A percentile compares a stretch with the other conserved stretches of the same genome.
Evolutionary conservation across 768 basidiomycete species (phyloP).

Genomic region (Mycena rosella): DNA sequence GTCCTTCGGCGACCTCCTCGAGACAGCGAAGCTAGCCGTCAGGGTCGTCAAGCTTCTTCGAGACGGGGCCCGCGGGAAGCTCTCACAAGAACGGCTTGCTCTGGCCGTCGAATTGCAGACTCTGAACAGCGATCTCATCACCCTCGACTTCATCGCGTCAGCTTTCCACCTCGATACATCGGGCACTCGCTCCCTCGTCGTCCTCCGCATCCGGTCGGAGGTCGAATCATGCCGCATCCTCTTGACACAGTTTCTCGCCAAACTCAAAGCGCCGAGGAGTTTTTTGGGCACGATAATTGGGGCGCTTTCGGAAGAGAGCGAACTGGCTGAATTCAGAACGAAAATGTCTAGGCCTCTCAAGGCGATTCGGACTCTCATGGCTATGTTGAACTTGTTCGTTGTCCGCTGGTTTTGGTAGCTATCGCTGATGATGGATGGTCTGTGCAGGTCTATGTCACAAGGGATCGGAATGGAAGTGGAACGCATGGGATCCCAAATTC

Average conservation of each 20-base stretch:
- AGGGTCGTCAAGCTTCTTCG: conserved; percentile 1
- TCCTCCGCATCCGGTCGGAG: background rate
- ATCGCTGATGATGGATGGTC: too few relatives aligned
- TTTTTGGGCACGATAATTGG: background rate
- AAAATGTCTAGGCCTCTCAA: background rate
- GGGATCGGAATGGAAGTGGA: background rate
- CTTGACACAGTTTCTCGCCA: background rate
- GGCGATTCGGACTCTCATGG: background rate
- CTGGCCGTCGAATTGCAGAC: background rate
- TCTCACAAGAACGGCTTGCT: background rate
- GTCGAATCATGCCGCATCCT: background rate
- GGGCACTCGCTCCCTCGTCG: background rate
- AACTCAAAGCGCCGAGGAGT: background rate
- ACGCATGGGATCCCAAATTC: background rate
- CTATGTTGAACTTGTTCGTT: background rate
- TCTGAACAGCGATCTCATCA: conserved; percentile 4
- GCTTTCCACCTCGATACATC: background rate
- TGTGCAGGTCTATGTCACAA: background rate
- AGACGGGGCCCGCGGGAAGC: background rate
- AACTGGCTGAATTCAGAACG: background rate
- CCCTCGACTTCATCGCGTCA: background rate
- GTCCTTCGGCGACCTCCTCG: conserved; percentile 1
- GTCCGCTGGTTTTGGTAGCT: too few relatives aligned
- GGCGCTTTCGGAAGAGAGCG: background rate
- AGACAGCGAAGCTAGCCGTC: conserved; percentile 2